Base-by-base conservation (phyloP, 192 early-diverging fungal species). In the Globomyces pollinis-pini region DNA sequence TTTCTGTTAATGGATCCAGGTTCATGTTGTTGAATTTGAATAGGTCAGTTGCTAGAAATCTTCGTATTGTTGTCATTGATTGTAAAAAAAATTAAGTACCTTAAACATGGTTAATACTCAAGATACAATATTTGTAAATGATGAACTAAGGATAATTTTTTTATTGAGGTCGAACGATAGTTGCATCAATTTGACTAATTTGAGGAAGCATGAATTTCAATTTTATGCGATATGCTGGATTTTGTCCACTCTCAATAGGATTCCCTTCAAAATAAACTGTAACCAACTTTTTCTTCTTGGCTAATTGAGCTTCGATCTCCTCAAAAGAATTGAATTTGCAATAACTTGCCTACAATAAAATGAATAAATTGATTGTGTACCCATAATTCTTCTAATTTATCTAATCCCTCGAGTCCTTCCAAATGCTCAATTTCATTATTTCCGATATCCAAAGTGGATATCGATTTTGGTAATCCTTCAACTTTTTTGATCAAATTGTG, bases 221-320 rank as follows among this genome's bases (percentile, higher is more conserved):
- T 68, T 94, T 94, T 59, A 86, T 75, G 13, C 93, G 74, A 70
- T 99, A 99, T 11, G 80, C 87, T 0, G 88, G 76, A 1, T 79
- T 74, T 52, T 83, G 79, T 3, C 75, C 66, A n/a, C 62, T 74
- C 68, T 99, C 89, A 56, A 99, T 57, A 2, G 94, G 96, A 66
- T 97, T 99, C 41, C 89, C 87, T 69, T 99, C 96, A 29, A 97
- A 74, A 66, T 99, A 99, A 4, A 97, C 86, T 0, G 94, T 97
- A 15, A 29, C 81, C 68, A 57, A 91, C 1, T 87, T 68, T 21
- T 53, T 41, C 36, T 85, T 78, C 18, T 70, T 53, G 1, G 64
- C 42, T 50, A 96, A 69, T 60, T 89, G 76, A 0, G 50, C 28
- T 60, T 93, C 84, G 31, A 99, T 66, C 36, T 90, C 82, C 15